A percentile compares a stretch with the other conserved stretches of the same genome.
Evolutionary conservation across 176 grass and related monocot species (phyloP).

Genomic region (Tillandsia leiboldiana): DNA sequence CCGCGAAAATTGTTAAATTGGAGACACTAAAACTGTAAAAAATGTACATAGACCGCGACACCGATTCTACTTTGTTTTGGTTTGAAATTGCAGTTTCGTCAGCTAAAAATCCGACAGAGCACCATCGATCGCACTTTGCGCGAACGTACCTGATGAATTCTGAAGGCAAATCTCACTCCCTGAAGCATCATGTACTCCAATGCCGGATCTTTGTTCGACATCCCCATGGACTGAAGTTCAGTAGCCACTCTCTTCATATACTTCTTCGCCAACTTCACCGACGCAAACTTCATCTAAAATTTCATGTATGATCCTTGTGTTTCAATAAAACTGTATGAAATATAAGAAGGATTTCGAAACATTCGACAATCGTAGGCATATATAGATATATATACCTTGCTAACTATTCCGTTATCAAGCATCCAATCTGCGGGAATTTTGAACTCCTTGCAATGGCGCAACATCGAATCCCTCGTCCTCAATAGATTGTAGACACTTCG

Average conservation of each 20-base stretch:
- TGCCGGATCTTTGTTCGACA: slow-evolving; percentile 82
- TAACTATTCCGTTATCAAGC: slow-evolving; percentile 74
- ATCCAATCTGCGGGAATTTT: slow-evolving; percentile 97
- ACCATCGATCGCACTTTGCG: neutral
- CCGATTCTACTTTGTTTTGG: no score
- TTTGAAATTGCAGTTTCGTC: no score
- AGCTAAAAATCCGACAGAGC: no score
- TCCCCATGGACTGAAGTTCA: slow-evolving; percentile 87
- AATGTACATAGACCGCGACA: no score
- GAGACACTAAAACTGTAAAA: no score
- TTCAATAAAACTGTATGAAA: neutral
- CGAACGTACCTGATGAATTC: slow-evolving; percentile 88
- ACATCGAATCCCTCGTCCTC: slow-evolving; percentile 71
- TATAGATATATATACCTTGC: slow-evolving; percentile 50
- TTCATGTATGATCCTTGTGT: neutral
- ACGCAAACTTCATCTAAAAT: slow-evolving; percentile 92
- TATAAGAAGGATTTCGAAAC: slow-evolving; percentile 1
- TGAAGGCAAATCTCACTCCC: slow-evolving; percentile 95
- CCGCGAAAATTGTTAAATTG: no score
- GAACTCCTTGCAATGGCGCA: slow-evolving; percentile 76
- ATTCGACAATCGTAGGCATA: no score
- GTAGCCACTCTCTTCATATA: slow-evolving; percentile 94
- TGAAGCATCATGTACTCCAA: slow-evolving; percentile 98
- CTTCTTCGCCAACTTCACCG: slow-evolving; percentile 87
- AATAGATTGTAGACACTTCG: slow-evolving; percentile 71